These are phyloP conservation scores for Trichoderma endophyticum DNA, from an alignment of 2,329 filamentous ascomycete genomes.

Conservation along the genomic window DNA sequence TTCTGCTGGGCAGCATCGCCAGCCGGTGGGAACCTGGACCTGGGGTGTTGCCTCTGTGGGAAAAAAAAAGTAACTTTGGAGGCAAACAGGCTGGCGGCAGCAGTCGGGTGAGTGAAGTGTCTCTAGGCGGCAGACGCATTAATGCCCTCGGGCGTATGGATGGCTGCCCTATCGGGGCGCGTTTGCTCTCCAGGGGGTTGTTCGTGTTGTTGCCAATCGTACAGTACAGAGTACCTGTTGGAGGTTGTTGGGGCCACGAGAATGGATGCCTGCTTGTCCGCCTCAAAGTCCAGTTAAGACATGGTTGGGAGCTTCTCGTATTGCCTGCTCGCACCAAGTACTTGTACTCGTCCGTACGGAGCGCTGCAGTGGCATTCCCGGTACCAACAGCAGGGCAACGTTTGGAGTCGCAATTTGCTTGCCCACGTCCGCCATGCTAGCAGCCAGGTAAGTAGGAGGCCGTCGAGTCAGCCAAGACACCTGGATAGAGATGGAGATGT, in stretches of 20 bases:
- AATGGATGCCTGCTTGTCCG: not conserved
- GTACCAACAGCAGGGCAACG: slow-evolving; percentile 2
- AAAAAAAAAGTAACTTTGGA: not conserved
- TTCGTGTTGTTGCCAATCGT: not conserved
- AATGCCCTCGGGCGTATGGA: slow-evolving; percentile 13
- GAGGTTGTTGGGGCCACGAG: slow-evolving; percentile 3
- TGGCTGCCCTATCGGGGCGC: not conserved
- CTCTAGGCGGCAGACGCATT: slow-evolving; percentile 7
- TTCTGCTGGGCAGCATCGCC: slow-evolving; percentile 8
- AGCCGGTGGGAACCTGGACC: not conserved
- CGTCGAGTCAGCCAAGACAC: not conserved
- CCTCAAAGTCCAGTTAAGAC: not conserved
- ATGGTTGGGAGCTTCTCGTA: not conserved
- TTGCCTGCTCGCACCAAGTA: not conserved
- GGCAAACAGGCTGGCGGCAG: not conserved
- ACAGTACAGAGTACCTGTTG: not conserved
- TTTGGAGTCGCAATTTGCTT: not conserved
- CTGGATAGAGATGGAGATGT: not conserved
- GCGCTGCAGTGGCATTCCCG: not conserved
- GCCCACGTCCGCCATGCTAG: not conserved
- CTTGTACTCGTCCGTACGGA: not conserved
- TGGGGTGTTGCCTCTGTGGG: not conserved
- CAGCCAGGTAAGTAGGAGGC: not conserved
- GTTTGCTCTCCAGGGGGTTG: not conserved
- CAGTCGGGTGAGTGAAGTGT: not conserved